Conservation (phyloP, 495 filamentous ascomycete genomes). For the Xylona heveae region DNA sequence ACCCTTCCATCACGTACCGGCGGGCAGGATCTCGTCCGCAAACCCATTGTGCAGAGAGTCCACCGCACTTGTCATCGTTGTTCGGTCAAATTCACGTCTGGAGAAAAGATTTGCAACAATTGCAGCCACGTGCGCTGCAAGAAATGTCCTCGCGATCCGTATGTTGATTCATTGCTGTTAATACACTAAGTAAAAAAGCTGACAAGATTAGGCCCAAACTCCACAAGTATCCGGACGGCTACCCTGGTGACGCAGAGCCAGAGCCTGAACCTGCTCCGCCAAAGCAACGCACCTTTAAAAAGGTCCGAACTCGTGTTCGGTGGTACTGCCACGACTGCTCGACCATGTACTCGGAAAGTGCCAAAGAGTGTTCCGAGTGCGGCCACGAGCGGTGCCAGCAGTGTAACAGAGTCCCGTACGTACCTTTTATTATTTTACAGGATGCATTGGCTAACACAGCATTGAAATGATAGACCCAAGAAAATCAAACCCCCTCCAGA, state of each 20-base stretch:
- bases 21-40: slow-evolving; percentile 49
- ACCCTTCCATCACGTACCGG: slow-evolving; percentile 40
- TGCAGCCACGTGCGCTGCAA: slow-evolving; percentile 66
- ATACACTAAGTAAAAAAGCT: slow-evolving; percentile 2
- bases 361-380: slow-evolving; percentile 36
- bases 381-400: slow-evolving; percentile 28
- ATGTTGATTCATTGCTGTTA: slow-evolving; percentile 7
- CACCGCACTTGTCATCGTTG: slow-evolving; percentile 65
- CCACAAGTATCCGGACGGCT: slow-evolving; percentile 55
- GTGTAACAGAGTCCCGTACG: slow-evolving; percentile 29
- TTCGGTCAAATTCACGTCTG: slow-evolving; percentile 32
- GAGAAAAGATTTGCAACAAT: slow-evolving; percentile 38
- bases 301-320: slow-evolving; percentile 25
- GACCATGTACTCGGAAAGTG: slow-evolving; percentile 25
- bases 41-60: slow-evolving; percentile 43
- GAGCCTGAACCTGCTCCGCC: slow-evolving; percentile 8
- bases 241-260: slow-evolving; percentile 44
- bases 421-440: slow-evolving; percentile 4
- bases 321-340: slow-evolving; percentile 46
- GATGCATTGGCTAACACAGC: slow-evolving; percentile 9
- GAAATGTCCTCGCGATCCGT: slow-evolving; percentile 45
- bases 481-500: slow-evolving; percentile 40
- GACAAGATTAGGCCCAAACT: slow-evolving; percentile 33
- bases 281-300: slow-evolving; percentile 20
- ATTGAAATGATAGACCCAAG: slow-evolving; percentile 25